Evolutionary conservation across 2,329 filamentous ascomycete genomes (phyloP), one percentile per base, ranked within the genome.

Genomic region (Diaporthe citrichinensis): DNA sequence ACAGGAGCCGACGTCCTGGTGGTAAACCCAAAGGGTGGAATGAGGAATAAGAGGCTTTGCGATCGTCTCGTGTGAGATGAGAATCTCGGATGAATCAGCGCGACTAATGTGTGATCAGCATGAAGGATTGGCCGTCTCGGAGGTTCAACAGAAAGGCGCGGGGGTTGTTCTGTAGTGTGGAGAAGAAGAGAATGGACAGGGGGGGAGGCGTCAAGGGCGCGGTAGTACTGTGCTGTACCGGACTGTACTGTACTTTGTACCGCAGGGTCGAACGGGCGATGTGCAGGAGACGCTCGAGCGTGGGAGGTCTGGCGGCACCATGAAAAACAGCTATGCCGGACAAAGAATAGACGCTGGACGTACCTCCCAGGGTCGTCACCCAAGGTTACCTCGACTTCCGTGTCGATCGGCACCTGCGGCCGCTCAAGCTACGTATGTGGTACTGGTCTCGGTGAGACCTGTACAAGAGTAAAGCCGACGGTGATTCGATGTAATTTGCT

Each of bases 91-190:
- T 76, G 75, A 74, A 67, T 74, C 68, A 76, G 72, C 73, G 73
- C 68, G 74, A 76, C 75, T 76, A 76, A 72, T 76, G 75, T 74
- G 75, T 76, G 75, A 76, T 75, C 72, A 75, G 75, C 75, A 58
- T 57, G 59, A 72, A 67, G 53, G 61, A 74, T 74, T 69, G 73
- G 65, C 74, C 69, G 59, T 73, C 69, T 75, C 74, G 58, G 58
- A 62, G 57, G 49, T 55, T 49, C 58, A 72, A 72, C 49, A 58
- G 72, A 73, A 53, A 67, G 58, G 74, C 59, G 49, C 57, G 68
- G 73, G 68, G 74, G 74, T 28, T 46, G 69, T 36, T 44, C 23
- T 36, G 62, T 62, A 49, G 55, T 69, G 73, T 75, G 74, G 74
- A 73, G 74, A 65, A 65, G 59, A 65, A 71, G 62, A 58, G 57